Base-by-base conservation (phyloP, 1,139 yeast genomes). In the Ogataea hybrid region DNA sequence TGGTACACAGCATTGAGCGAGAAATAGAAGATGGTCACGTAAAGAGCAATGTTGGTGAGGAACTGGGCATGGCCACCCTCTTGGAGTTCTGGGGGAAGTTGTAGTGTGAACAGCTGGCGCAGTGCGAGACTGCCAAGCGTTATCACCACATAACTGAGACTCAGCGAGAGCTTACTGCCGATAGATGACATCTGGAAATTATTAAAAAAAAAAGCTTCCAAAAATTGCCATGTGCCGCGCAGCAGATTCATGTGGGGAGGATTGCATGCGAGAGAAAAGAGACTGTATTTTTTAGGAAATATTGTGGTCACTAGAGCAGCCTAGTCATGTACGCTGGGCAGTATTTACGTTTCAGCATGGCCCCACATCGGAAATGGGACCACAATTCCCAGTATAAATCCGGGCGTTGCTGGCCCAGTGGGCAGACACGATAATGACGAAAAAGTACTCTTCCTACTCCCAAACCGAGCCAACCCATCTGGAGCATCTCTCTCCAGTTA, bases 61-160 rank as follows among this genome's bases (percentile, higher is more conserved):
- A 83, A 83, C 58, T 83, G 89, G 65, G 73, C 74, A 44, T 73
- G 82, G 1, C 90, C 90, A 0, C 79, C 89, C 10, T 62, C 60
- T 5, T 54, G 64, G 28, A 82, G 60, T 35, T 65, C 67, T 1
- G 62, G 65, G 0, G 89, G 87, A 21, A 79, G 61, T n/a, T 47
- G 51, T 5, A 69, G 42, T 4, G 34, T 58, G 30, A 47, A 25
- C 11, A 58, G 39, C 2, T 23, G 30, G 10, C 32, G 2, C 14
- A 57, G 41, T 1, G 55, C 50, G 8, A 32, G 14, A 9, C 35
- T 25, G 20, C 52, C 52, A 4, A 47, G 29, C 11, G 42, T 15
- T 9, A 53, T 17, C 14, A 44, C 47, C 11, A 47, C 32, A 42
- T 48, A 45, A 29, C 52, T 43, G 21, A 53, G 27, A 4, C 49